Evolutionary conservation across 2,329 filamentous ascomycete genomes (phyloP).

Genomic region (Chaetomium sp.): DNA sequence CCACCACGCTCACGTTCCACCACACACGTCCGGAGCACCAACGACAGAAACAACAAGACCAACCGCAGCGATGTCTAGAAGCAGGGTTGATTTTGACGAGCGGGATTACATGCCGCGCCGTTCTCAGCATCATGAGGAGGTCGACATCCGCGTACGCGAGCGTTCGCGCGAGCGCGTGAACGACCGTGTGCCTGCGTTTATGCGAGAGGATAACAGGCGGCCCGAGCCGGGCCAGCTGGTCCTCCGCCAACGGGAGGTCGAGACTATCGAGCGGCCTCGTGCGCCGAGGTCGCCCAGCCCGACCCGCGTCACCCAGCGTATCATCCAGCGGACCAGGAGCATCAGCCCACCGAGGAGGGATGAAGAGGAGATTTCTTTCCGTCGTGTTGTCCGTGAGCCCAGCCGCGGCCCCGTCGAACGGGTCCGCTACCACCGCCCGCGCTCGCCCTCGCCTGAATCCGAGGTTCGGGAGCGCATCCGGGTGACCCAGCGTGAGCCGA

Average conservation of each 20-base stretch:
- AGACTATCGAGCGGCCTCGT: conserved; percentile 44
- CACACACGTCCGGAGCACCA: not conserved
- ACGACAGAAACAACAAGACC: not conserved
- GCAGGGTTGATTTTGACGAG: conserved; percentile 39
- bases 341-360: conserved; percentile 29
- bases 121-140: conserved; percentile 24
- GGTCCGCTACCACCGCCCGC: conserved; percentile 28
- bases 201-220: conserved; percentile 44
- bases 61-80: conserved; percentile 24
- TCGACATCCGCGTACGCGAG: conserved; percentile 30
- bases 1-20: not conserved
- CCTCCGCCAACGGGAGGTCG: conserved; percentile 48
- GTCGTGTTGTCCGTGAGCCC: conserved; percentile 27
- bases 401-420: conserved; percentile 21
- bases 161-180: conserved; percentile 36
- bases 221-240: conserved; percentile 47
- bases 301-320: conserved; percentile 37
- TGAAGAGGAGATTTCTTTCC: conserved; percentile 29
- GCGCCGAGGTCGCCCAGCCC: conserved; percentile 37
- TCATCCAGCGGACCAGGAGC: conserved; percentile 39
- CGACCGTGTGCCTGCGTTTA: conserved; percentile 44
- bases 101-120: conserved; percentile 35
- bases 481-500: conserved; percentile 44
- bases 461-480: conserved; percentile 43
- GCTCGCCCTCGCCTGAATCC: conserved; percentile 35